Percentiles rank a stretch among this genome's conserved stretches.
phyloP scores from a whole-genome alignment of 2,329 filamentous ascomycete species.

The Pseudocercospora fijiensis region DNA sequence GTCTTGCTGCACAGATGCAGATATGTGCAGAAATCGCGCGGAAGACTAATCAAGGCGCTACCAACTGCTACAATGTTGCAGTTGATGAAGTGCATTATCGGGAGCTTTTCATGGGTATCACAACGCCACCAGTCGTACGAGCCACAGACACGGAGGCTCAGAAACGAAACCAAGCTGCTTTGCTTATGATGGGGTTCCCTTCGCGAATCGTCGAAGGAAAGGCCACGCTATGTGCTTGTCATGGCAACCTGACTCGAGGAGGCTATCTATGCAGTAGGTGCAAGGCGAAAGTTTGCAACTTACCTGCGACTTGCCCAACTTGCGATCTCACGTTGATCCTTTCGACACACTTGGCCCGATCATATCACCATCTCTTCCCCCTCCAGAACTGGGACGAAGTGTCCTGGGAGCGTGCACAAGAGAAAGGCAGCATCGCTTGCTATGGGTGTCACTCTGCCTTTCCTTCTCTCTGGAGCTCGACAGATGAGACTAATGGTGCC shows the following conservation, averaged over 20 bases:
- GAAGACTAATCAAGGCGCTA: slow-evolving; percentile 81
- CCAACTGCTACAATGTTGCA: slow-evolving; percentile 74
- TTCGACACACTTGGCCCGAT: slow-evolving; percentile 88
- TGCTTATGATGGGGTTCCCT: slow-evolving; percentile 98
- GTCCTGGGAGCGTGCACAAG: background rate
- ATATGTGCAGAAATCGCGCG: slow-evolving; percentile 86
- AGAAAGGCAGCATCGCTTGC: slow-evolving; percentile 56
- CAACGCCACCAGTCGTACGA: slow-evolving; percentile 85
- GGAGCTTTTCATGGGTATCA: slow-evolving; percentile 83
- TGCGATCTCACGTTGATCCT: slow-evolving; percentile 91
- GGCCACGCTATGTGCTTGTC: slow-evolving; percentile 83
- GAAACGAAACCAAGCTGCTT: slow-evolving; percentile 49
- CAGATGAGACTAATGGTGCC: slow-evolving; percentile 26
- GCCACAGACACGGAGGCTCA: slow-evolving; percentile 35
- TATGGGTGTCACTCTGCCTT: slow-evolving; percentile 76
- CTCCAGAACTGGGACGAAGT: slow-evolving; percentile 67
- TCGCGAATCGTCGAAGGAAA: slow-evolving; percentile 73
- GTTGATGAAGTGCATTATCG: slow-evolving; percentile 84
- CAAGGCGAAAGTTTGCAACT: slow-evolving; percentile 79
- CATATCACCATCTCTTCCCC: slow-evolving; percentile 89
- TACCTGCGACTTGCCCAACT: slow-evolving; percentile 86
- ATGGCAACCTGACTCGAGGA: slow-evolving; percentile 75
- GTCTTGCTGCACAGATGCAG: slow-evolving; percentile 84
- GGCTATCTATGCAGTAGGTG: slow-evolving; percentile 92
- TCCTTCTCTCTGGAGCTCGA: slow-evolving; percentile 49